Conservation (phyloP, 2,329 filamentous ascomycete genomes). For the Xylaria sp. region DNA sequence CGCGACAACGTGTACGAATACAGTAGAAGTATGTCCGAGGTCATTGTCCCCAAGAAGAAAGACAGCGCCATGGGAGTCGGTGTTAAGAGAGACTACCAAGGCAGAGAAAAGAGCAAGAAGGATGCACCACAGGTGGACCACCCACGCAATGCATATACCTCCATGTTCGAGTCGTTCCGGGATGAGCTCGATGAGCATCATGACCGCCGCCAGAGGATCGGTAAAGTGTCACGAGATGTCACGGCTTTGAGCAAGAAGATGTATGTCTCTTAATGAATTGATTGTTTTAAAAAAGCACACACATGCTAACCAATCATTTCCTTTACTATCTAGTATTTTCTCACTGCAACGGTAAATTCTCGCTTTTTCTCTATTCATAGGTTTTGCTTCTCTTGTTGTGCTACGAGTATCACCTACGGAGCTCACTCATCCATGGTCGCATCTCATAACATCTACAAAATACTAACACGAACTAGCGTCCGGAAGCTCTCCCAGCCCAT, state of each 20-base stretch:
- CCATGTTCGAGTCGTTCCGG: constrained; percentile 88
- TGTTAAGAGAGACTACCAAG: constrained; percentile 65
- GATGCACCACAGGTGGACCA: constrained; percentile 42
- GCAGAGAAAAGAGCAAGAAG: constrained; percentile 56
- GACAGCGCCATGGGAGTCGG: constrained; percentile 55
- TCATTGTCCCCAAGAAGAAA: constrained; percentile 41
- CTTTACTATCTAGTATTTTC: constrained; percentile 71
- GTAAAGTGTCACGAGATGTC: constrained; percentile 91
- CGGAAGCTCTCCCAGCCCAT: constrained; percentile 71
- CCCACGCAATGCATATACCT: constrained; percentile 62
- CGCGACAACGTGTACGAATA: neutral
- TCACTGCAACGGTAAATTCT: constrained; percentile 75
- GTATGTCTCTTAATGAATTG: constrained; percentile 57
- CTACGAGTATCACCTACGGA: neutral
- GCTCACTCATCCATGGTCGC: neutral
- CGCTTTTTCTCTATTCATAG: neutral
- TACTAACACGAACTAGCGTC: constrained; percentile 59
- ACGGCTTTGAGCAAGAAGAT: constrained; percentile 98
- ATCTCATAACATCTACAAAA: neutral
- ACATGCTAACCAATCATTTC: constrained; percentile 25
- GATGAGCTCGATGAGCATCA: constrained; percentile 93
- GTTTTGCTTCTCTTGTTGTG: neutral
- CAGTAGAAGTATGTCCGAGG: constrained; percentile 42
- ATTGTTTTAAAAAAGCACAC: neutral
- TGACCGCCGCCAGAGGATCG: constrained; percentile 87